Evolutionary conservation across 2,329 filamentous ascomycete species (phyloP), one percentile per base, ranked within the genome.

Genomic region (Pseudocercospora eumusae): DNA sequence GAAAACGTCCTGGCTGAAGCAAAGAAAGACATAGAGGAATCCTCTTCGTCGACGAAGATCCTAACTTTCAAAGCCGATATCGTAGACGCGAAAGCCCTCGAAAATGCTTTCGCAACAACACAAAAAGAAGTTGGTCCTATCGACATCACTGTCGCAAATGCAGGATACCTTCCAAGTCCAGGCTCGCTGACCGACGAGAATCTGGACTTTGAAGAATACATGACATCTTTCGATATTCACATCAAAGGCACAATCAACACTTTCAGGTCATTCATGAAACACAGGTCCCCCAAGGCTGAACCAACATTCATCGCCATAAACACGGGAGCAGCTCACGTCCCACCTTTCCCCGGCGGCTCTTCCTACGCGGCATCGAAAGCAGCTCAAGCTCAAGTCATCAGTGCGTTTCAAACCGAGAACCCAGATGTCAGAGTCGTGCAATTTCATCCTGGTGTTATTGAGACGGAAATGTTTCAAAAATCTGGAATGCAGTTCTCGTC

Each of bases 361-460:
- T 57, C 69, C 0, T 81, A 81, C 60, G 68, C 69, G 0, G 64
- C 72, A 0, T 68, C 68, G 1, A 81, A 82, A 58, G 60, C 73
- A 9, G 79, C 76, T 0, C 64, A 64, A 0, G 44, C 69, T 2
- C 76, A 77, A 31, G 63, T 81, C 53, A 71, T 76, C 25, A 73
- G 78, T 18, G 75, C 72, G 28, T 61, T 79, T 1, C 69, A 68
- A 1, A 68, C 67, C 8, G 76, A 77, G 62, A 74, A 80, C 27
- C 77, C 77, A 0, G 65, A 71, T 0, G 31, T 80, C 0, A 69
- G 73, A 13, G 69, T 80, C n/a, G 73, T 76, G 13, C 72, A 70
- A 50, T 67, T 79, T 2, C 79, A 81, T 7, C 79, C 80, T 1
- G 80, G 79, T 0, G 70, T 78, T 1, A 68, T 81, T 3, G 71